Percentiles rank a stretch among this genome's conserved stretches.
These are phyloP conservation scores for Alternaria alternata DNA, from an alignment of 2,329 filamentous ascomycete species.

Conservation along the genomic window DNA sequence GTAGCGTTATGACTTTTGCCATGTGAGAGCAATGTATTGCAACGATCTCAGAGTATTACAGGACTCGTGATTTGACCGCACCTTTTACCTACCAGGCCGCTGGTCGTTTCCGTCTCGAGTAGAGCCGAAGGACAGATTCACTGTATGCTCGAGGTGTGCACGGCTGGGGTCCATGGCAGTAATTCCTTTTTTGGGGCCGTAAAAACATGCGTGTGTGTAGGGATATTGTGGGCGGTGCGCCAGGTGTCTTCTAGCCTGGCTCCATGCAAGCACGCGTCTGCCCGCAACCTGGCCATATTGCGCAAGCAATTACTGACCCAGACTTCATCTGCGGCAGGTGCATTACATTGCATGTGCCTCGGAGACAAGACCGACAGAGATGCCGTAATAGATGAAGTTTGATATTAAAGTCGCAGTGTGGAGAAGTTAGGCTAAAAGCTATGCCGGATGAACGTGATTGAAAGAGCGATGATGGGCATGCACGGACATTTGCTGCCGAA, in stretches of 20 bases:
- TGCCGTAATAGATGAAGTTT: constrained; percentile 35
- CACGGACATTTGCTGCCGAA: constrained; percentile 26
- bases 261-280: constrained; percentile 34
- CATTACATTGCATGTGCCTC: constrained; percentile 24
- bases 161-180: background rate
- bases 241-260: constrained; percentile 19
- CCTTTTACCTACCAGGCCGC: constrained; percentile 16
- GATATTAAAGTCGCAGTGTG: constrained; percentile 41
- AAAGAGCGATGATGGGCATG: constrained; percentile 32
- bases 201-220: constrained; percentile 4
- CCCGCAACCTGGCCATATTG: constrained; percentile 32
- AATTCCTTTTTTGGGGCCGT: constrained; percentile 2
- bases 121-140: constrained; percentile 18
- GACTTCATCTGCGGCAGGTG: constrained; percentile 30
- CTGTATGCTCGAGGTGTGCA: constrained; percentile 1
- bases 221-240: constrained; percentile 40
- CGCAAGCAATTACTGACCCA: constrained; percentile 28
- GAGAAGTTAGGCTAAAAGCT: constrained; percentile 44
- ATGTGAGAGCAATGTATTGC: constrained; percentile 35
- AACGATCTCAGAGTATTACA: constrained; percentile 22
- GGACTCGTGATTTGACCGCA: constrained; percentile 6
- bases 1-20: constrained; percentile 20
- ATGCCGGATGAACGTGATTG: constrained; percentile 27
- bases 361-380: constrained; percentile 26
- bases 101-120: constrained; percentile 14